phyloP scores from a whole-genome alignment of 305 asterid species.

The Ajuga reptans region DNA sequence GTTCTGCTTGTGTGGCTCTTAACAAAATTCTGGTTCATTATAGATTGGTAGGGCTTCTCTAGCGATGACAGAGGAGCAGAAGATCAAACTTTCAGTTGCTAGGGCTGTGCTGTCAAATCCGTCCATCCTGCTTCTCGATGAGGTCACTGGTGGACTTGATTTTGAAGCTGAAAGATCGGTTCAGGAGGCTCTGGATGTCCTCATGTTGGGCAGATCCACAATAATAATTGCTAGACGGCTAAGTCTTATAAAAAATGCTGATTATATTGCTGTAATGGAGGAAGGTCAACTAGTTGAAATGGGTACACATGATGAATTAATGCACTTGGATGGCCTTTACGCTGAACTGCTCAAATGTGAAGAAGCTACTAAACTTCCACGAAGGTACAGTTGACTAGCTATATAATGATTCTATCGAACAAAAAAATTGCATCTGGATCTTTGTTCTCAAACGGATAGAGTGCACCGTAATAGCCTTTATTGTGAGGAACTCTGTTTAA shows the following conservation, averaged over 20 bases:
- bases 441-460: conserved; percentile 6
- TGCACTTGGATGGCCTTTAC: conserved; percentile 89
- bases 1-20: not conserved
- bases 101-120: conserved; percentile 97
- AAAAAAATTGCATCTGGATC: not conserved
- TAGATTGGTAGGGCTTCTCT: conserved; percentile 90
- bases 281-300: conserved; percentile 99
- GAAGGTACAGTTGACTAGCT: conserved; percentile 49
- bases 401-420: conserved; percentile 9
- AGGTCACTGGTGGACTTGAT: conserved; percentile 99
- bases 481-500: not conserved
- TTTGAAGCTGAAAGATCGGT: conserved; percentile 98
- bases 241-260: conserved; percentile 90
- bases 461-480: conserved; percentile 6
- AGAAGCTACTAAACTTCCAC: conserved; percentile 98
- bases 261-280: conserved; percentile 99
- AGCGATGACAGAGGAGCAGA: conserved; percentile 89
- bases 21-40: conserved; percentile 24
- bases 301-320: conserved; percentile 98
- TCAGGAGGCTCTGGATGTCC: conserved; percentile 93
- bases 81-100: conserved; percentile 93
- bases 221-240: conserved; percentile 93
- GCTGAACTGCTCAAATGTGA: conserved; percentile 95
- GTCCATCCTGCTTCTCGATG: conserved; percentile 90
- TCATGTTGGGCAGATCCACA: conserved; percentile 96